These are phyloP conservation scores for Clavariopsis aquatica DNA, from an alignment of 495 filamentous ascomycete species.

Conservation along the genomic window DNA sequence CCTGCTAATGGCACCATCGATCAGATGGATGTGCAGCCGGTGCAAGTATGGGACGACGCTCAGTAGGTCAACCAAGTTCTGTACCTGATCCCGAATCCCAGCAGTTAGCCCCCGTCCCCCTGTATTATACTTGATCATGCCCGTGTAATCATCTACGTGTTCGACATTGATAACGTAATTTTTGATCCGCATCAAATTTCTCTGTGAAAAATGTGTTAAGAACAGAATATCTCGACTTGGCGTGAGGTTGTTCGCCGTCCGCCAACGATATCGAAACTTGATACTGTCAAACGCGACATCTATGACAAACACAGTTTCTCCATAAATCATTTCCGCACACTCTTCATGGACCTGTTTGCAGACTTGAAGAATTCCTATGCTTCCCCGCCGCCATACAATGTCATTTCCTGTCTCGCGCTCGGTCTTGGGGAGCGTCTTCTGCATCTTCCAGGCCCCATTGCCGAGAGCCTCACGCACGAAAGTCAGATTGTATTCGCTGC, in stretches of 20 bases:
- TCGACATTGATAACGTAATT: slow-evolving; percentile 46
- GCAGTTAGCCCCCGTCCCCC: slow-evolving; percentile 41
- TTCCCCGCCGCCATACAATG: slow-evolving; percentile 44
- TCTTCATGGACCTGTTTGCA: slow-evolving; percentile 44
- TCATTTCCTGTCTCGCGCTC: slow-evolving; percentile 31
- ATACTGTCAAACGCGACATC: slow-evolving; percentile 53
- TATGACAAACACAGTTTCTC: slow-evolving; percentile 52
- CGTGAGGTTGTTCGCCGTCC: slow-evolving; percentile 40
- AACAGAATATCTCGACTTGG: slow-evolving; percentile 42
- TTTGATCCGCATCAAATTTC: slow-evolving; percentile 43
- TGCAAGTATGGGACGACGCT: slow-evolving; percentile 27
- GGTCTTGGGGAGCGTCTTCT: slow-evolving; percentile 27
- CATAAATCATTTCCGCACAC: slow-evolving; percentile 44
- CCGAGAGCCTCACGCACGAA: slow-evolving; percentile 23
- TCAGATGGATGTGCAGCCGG: slow-evolving; percentile 33
- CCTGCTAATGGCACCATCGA: slow-evolving; percentile 32
- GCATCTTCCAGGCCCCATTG: slow-evolving; percentile 30
- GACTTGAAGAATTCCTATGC: slow-evolving; percentile 36
- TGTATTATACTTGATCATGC: slow-evolving; percentile 50
- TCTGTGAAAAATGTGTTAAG: slow-evolving; percentile 40
- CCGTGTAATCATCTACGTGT: slow-evolving; percentile 47
- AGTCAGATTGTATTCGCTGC: slow-evolving; percentile 33
- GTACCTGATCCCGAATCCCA: slow-evolving; percentile 42
- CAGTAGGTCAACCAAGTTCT: slow-evolving; percentile 40
- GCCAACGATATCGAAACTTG: slow-evolving; percentile 45